Evolutionary conservation across 2,329 filamentous ascomycete species (phyloP), one percentile per base, ranked within the genome.

Genomic region (Clathrospora elynae): DNA sequence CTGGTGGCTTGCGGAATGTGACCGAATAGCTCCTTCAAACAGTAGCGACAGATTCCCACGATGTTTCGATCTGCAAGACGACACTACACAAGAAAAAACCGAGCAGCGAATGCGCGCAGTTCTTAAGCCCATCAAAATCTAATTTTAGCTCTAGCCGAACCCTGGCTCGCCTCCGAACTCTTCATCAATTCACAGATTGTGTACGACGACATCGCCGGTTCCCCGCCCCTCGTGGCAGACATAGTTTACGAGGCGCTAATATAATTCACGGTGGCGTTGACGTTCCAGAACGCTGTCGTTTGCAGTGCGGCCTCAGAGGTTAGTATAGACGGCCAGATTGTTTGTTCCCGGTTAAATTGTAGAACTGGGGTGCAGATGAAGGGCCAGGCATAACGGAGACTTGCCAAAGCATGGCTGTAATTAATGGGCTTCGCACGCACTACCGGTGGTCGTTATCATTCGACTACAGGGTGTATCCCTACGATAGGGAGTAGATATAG

Each of bases 221-320:
- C 53, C 51, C 55, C 51, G 49, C 39, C 45, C 53, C 55, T 59
- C 51, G 53, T 60, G 51, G 51, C 48, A 50, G 28, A 31, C 16
- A 11, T 22, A 46, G 49, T 47, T 35, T 52, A 18, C 18, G 37
- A 12, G 25, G 19, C 6, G 12, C 44, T 35, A 45, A 53, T 44
- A 18, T 38, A 44, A 22, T n/a, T 33, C 33, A 42, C 19, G 37
- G 28, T 35, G 2, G 31, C 17, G 12, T 35, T 24, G 13, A 31
- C 19, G 35, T 36, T 47, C 34, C 34, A 37, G 34, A 41, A 45
- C 35, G 37, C 17, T 33, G 35, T 18, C 20, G 12, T 16, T 23
- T 34, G 23, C 19, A 16, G 25, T 5, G 26, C 14, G 10, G 18
- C 28, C 31, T 26, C 30, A 22, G 36, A 14, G 28, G 26, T 22